Conservation (phyloP, 164 flowering plant genomes). For the Nymphaea colorata region DNA sequence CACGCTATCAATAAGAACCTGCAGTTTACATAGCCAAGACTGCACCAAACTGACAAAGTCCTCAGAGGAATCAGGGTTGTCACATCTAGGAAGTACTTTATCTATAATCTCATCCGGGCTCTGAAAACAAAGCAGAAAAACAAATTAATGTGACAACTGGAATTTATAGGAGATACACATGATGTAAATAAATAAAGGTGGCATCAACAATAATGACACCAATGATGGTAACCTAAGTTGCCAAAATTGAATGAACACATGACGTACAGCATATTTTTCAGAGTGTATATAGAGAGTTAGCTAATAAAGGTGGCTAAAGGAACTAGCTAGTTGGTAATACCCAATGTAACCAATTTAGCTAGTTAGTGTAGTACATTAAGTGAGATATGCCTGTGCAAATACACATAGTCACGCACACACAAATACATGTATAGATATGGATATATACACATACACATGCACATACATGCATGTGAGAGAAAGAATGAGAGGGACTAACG, state of each 20-base stretch:
- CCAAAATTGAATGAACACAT: too few relatives aligned
- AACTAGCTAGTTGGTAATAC: too few relatives aligned
- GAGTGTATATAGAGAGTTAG: too few relatives aligned
- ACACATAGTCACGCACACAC: too few relatives aligned
- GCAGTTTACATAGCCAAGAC: slow-evolving; percentile 73
- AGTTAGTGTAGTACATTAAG: too few relatives aligned
- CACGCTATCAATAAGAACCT: slow-evolving; percentile 32
- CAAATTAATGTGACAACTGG: too few relatives aligned
- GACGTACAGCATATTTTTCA: too few relatives aligned
- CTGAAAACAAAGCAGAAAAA: slow-evolving; percentile 36
- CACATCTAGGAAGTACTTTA: slow-evolving; percentile 52
- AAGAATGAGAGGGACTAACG: not conserved
- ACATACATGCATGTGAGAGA: not conserved
- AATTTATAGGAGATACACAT: too few relatives aligned
- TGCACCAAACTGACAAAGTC: slow-evolving; percentile 86
- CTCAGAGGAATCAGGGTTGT: slow-evolving; percentile 64
- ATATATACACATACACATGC: not conserved
- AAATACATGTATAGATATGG: too few relatives aligned
- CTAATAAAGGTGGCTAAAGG: too few relatives aligned
- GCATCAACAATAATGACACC: not conserved
- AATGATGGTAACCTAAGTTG: not conserved
- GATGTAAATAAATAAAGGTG: not conserved
- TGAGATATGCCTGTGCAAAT: too few relatives aligned
- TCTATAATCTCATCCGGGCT: slow-evolving; percentile 85
- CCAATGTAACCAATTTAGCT: too few relatives aligned